Evolutionary conservation across 306 rosid genomes (phyloP), one percentile per base, ranked within the genome.

Genomic region (Acacia confusa): DNA sequence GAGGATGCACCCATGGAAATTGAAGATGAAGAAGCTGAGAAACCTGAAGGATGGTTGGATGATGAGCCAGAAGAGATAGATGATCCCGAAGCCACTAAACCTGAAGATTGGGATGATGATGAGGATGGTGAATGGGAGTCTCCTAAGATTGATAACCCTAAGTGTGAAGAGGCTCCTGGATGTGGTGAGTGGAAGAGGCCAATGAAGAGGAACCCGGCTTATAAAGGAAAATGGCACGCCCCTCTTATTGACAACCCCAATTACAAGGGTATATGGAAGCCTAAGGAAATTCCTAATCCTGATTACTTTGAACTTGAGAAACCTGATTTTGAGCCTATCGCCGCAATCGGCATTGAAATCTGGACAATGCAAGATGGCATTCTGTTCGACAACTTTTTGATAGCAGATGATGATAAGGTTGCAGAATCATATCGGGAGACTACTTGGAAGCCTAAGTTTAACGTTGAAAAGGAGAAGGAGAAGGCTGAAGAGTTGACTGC

Each of bases 351-450:
- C 63, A 93, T 95, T 88, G 99, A 95, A 85, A 95, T 95, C 43
- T 95, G 99, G 99, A 95, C 99, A 48, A 95, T 95, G 99, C 98
- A 95, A 73, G 96, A 93, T 71, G 99, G 99, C 58, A 88, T 95
- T 41, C 79, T 95, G 85, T 95, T 95, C 72, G 99, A 95, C 88
- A 93, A 95, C 72, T 16, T 95, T 81, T 74, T 95, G 82, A 93
- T 95, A 13, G 89, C 92, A 0, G 81, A 76, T n/a, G 97, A 93
- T 74, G 98, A 92, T 81, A 92, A 88, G 86, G 72, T 86, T 76
- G 99, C 99, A 1, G 86, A 82, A 40, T 86, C 97, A 40, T 93
- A 92, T 72, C 79, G 99, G 22, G 94, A 83, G 50, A 82, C 92
- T n/a, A 78, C 90, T 28, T 95, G 99, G 99, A 95, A 92, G 87